phyloP scores from a whole-genome alignment of 768 basidiomycete genomes.

The Mycena belliarum region DNA sequence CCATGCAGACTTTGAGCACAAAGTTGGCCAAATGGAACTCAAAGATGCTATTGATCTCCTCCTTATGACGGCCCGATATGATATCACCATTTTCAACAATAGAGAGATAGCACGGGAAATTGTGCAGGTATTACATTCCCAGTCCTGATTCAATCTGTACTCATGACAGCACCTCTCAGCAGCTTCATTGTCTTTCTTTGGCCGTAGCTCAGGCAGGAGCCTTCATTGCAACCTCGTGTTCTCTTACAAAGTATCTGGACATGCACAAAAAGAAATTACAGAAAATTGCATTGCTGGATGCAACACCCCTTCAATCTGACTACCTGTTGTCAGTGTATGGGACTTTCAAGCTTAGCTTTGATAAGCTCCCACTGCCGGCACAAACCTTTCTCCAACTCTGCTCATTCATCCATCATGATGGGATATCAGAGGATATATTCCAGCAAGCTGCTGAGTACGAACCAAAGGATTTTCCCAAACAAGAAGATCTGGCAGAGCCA shows the following conservation, averaged over 20 bases:
- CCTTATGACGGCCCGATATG: background rate
- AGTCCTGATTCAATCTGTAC: background rate
- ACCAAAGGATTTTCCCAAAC: background rate
- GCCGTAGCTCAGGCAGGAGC: slow-evolving; percentile 7
- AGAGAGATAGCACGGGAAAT: background rate
- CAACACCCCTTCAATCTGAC: slow-evolving; percentile 6
- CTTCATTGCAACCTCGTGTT: slow-evolving; percentile 1
- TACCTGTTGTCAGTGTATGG: slow-evolving; percentile 8
- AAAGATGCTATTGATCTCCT: slow-evolving; percentile 4
- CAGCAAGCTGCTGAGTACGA: background rate
- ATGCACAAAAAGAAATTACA: background rate
- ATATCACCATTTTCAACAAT: background rate
- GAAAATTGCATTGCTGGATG: background rate
- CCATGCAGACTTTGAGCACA: background rate
- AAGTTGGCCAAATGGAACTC: background rate
- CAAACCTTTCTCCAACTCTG: background rate
- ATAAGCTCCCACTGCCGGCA: background rate
- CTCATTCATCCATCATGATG: background rate
- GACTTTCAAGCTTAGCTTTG: slow-evolving; percentile 11
- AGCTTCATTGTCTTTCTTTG: background rate
- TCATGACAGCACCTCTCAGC: too few species aligned
- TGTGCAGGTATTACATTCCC: background rate
- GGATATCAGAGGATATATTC: background rate
- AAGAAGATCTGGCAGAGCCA: background rate
- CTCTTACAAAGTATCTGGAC: background rate